Evolutionary conservation across 2,329 filamentous ascomycete species (phyloP).

Genomic region (Fusarium globosum): DNA sequence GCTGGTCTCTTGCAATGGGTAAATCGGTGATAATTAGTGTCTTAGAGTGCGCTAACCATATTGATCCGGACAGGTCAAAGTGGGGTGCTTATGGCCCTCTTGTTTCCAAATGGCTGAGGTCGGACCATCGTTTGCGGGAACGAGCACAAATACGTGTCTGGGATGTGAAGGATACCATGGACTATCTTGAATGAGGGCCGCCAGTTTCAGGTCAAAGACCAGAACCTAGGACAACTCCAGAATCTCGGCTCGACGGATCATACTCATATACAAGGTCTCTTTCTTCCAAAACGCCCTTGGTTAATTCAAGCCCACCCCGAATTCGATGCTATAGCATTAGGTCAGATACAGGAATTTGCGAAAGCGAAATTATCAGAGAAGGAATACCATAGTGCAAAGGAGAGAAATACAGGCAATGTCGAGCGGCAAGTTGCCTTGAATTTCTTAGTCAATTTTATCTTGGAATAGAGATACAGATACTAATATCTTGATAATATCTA

Average conservation of each 20-base stretch:
- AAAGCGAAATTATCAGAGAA: background rate
- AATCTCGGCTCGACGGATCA: background rate
- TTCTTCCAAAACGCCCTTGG: background rate
- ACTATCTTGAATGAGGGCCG: background rate
- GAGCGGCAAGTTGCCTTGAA: background rate
- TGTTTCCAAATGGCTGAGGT: background rate
- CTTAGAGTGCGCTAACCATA: background rate
- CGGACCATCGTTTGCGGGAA: background rate
- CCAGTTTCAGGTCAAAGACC: background rate
- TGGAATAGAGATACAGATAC: background rate
- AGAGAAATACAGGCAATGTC: background rate
- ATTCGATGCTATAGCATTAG: background rate
- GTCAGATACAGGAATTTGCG: background rate
- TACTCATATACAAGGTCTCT: background rate
- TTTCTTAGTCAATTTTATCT: background rate
- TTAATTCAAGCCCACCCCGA: background rate
- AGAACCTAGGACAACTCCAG: background rate
- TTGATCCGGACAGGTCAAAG: background rate
- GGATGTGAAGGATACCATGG: background rate
- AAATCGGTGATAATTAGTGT: background rate
- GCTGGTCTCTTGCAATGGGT: background rate
- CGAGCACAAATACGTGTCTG: background rate
- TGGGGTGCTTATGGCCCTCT: background rate
- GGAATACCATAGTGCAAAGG: background rate
- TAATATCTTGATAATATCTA: background rate